Evolutionary conservation across 495 filamentous ascomycete species (phyloP).

Genomic region (Penicillium robsamsonii): DNA sequence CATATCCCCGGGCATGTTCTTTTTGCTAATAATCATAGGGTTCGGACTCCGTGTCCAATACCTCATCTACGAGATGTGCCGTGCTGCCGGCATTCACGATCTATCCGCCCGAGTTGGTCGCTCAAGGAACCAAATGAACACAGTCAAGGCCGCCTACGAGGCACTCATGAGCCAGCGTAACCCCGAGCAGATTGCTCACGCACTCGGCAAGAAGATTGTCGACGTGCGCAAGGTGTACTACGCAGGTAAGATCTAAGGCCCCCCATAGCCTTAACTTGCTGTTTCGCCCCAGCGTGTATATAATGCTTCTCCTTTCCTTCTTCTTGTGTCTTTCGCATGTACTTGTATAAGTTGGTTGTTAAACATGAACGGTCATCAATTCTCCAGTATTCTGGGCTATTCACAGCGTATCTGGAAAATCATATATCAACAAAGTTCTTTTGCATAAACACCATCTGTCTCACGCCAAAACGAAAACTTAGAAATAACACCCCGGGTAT

Average conservation of each 20-base stretch:
- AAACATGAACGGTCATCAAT: conserved; percentile 19
- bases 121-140: conserved; percentile 92
- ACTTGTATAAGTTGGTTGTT: conserved; percentile 27
- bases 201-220: conserved; percentile 87
- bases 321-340: conserved; percentile 34
- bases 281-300: conserved; percentile 38
- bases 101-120: conserved; percentile 75
- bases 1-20: not conserved
- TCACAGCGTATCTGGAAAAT: conserved; percentile 12
- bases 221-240: conserved; percentile 98
- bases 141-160: conserved; percentile 82
- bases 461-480: conserved; percentile 2
- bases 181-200: conserved; percentile 84
- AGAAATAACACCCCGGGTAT: conserved; percentile 17
- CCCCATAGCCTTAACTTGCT: conserved; percentile 24
- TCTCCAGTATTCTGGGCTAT: conserved; percentile 9
- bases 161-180: conserved; percentile 78
- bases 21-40: conserved; percentile 48
- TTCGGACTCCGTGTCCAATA: conserved; percentile 90
- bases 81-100: conserved; percentile 78
- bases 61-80: conserved; percentile 89
- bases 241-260: conserved; percentile 62
- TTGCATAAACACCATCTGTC: conserved; percentile 9
- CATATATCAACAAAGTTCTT: conserved; percentile 5
- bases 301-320: conserved; percentile 34